Conservation (phyloP, 139 green algal genomes). For the Micractinium sp. region DNA sequence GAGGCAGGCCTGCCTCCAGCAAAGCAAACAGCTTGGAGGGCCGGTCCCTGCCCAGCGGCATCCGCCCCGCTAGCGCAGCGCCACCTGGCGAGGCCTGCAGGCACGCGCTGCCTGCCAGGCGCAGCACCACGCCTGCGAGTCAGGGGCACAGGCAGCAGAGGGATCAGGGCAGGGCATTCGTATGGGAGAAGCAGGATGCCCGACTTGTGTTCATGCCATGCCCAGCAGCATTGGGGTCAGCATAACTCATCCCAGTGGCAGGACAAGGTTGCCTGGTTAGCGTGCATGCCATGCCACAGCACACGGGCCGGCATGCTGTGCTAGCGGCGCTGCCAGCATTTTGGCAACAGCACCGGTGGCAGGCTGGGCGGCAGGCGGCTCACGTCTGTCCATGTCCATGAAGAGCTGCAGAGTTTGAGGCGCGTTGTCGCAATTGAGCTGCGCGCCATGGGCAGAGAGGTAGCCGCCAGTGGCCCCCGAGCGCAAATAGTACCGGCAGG, state of each 20-base stretch:
- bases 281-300: no score
- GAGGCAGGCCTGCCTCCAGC: constrained; percentile 13
- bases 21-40: constrained; percentile 31
- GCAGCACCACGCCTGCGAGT: constrained; percentile 6
- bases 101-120: constrained; percentile 17
- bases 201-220: no score
- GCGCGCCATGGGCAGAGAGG: not conserved
- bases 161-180: no score
- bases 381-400: constrained; percentile 29
- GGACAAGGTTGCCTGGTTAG: no score
- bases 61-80: not conserved
- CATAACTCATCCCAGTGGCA: no score
- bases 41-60: constrained; percentile 21
- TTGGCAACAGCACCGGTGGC: no score
- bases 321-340: no score
- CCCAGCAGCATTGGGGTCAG: no score
- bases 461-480: not conserved
- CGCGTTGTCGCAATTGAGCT: not conserved
- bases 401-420: not conserved
- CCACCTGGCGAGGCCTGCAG: constrained; percentile 2
- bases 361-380: not conserved
- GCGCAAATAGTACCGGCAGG: not conserved
- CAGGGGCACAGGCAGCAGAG: not conserved
- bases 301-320: no score
- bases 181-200: no score